Percentiles rank a stretch among this genome's conserved stretches.
These are phyloP conservation scores for Lantana camara DNA, from an alignment of 257 asterid species.

Conservation along the genomic window DNA sequence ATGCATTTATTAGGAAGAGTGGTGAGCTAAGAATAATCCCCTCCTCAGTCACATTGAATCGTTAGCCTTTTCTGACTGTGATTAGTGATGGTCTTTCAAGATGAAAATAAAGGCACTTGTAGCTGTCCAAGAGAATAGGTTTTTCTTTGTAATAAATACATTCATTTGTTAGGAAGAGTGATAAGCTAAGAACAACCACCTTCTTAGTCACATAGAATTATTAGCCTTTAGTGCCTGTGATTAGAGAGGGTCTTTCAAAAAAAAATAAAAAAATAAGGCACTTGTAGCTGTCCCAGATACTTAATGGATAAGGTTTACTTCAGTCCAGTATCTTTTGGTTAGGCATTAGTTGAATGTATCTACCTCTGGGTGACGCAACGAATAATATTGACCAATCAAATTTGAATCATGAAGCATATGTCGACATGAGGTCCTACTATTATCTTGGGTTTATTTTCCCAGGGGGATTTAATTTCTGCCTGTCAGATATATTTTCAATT, in stretches of 20 bases:
- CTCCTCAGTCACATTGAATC: slow-evolving; percentile 4
- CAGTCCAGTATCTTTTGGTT: neutral
- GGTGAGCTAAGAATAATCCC: neutral
- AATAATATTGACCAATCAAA: slow-evolving; percentile 4
- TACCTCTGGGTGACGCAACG: slow-evolving; percentile 14
- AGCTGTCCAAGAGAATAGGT: too few species aligned
- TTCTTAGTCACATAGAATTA: slow-evolving; percentile 6
- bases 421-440: slow-evolving; percentile 1
- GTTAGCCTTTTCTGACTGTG: too few species aligned
- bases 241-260: neutral
- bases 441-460: slow-evolving; percentile 7
- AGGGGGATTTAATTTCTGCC: neutral
- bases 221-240: neutral
- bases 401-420: neutral
- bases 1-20: neutral
- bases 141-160: too few species aligned
- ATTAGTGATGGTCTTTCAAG: too few species aligned
- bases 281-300: slow-evolving; percentile 11
- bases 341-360: slow-evolving; percentile 1
- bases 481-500: neutral
- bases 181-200: neutral
- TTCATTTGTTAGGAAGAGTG: neutral
- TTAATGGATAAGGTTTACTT: neutral
- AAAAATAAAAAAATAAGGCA: slow-evolving; percentile 1
- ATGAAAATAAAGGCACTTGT: too few species aligned